Base-by-base conservation (phyloP, 441 rosid genomes). In the Arabidopsis hybrid region DNA sequence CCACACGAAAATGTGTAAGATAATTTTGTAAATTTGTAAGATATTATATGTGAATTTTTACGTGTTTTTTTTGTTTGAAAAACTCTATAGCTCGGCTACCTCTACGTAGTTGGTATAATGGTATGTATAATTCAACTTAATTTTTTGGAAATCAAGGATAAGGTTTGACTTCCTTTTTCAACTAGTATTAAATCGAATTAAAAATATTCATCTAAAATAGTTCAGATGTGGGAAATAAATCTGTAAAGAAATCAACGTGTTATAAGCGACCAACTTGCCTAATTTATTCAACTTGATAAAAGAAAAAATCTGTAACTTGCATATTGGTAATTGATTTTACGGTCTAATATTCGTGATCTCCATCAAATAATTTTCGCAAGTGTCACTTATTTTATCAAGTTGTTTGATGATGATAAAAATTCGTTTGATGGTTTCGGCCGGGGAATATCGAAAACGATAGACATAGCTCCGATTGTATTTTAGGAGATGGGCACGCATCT, bases 401-500 rank as follows among this genome's bases (percentile, higher is more conserved):
- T 40, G 51, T 55, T 55, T 21, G 34, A 17, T 17, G 34, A 2
- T 21, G 38, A 14, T 31, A 31, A 9, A 55, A 53, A 55, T 64
- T 6, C 49, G 64, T 40, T 7, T 36, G 64, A 45, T 72, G 57
- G 64, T 34, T 11, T 55, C 26, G 26, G 26, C 26, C 65, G 29
- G 16, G 52, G 66, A 49, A 58, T 58, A 66, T 58, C 61, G 52
- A 73, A 66, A 74, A 66, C 56, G 63, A 65, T 73, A 57, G 43
- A 57, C 77, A 38, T 6, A 14, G 31, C 35, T 38, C 60, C 52
- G 71, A 51, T 40, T 18, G 17, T 60, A 21, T 68, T 43, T 50
- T 68, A 45, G 69, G 74, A 68, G 58, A 62, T 75, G 79, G 78
- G 79, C 79, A 75, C 79, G 65, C 79, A 69, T 75, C 60, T 75